phyloP scores from a whole-genome alignment of 768 basidiomycete genomes.

The Piloderma croceum region DNA sequence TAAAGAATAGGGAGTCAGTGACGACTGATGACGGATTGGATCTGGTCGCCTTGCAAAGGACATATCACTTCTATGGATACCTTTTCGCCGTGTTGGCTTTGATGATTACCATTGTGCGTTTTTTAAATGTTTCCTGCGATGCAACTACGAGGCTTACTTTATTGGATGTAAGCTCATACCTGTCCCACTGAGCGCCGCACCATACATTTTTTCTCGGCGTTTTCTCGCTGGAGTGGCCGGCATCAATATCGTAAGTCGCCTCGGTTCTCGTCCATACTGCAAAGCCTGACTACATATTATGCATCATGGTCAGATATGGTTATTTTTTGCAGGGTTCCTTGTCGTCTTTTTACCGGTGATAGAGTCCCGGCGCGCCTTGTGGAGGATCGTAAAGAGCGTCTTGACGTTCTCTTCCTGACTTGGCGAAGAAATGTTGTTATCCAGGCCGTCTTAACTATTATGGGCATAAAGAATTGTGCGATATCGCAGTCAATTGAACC shows the following conservation, averaged over 20 bases:
- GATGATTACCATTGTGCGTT: slow-evolving; percentile 14
- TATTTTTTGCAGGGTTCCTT: slow-evolving; percentile 7
- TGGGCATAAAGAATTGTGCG: no score
- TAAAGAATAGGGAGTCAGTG: background rate
- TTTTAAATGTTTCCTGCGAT: background rate
- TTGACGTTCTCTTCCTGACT: background rate
- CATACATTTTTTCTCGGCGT: slow-evolving; percentile 6
- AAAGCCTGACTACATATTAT: background rate
- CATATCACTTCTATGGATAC: slow-evolving; percentile 12
- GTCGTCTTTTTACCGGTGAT: slow-evolving; percentile 3
- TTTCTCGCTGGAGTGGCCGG: slow-evolving; percentile 5
- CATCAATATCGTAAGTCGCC: slow-evolving; percentile 6
- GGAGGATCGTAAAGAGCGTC: slow-evolving; percentile 1
- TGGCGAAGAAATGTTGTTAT: no score
- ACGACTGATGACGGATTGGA: slow-evolving; percentile 10
- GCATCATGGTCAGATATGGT: slow-evolving; percentile 1
- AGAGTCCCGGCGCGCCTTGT: slow-evolving; percentile 4
- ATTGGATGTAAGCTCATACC: slow-evolving; percentile 4
- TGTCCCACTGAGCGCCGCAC: slow-evolving; percentile 4
- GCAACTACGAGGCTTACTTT: background rate
- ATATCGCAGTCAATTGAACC: no score
- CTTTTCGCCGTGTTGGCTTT: slow-evolving; percentile 10
- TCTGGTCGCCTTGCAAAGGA: slow-evolving; percentile 12
- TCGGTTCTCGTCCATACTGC: slow-evolving; percentile 4
- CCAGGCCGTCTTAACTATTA: no score